A percentile compares a stretch with the other conserved stretches of the same genome.
phyloP scores from a whole-genome alignment of 202 grass and related monocot genomes.

The Bolboschoenoplectus hybrid region DNA sequence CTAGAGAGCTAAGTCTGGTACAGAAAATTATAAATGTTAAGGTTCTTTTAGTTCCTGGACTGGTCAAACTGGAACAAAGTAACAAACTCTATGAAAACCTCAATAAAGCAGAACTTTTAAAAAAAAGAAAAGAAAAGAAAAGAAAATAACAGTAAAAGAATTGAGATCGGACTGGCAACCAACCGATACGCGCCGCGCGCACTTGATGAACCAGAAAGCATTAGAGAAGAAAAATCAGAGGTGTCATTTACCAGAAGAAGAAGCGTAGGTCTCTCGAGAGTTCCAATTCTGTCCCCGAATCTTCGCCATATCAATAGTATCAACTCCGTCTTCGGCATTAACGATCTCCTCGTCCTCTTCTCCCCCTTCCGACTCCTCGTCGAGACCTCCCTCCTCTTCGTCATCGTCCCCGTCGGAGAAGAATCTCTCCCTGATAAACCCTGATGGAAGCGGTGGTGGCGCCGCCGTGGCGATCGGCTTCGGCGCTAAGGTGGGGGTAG shows the following conservation, averaged over 20 bases:
- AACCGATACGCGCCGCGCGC: background rate
- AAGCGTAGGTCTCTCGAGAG: background rate
- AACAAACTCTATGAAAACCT: background rate
- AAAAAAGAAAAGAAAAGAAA: too few species aligned
- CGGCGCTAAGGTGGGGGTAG: constrained; percentile 1
- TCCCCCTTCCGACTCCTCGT: background rate
- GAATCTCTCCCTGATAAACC: background rate
- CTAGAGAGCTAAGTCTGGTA: background rate
- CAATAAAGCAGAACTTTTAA: background rate
- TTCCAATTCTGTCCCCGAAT: constrained; percentile 8
- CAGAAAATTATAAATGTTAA: too few species aligned
- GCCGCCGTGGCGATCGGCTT: background rate
- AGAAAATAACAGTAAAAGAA: too few species aligned
- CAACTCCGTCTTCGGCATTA: background rate
- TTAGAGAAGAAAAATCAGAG: background rate
- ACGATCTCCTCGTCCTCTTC: constrained; percentile 6
- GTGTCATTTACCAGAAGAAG: constrained; percentile 13
- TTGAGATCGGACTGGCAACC: background rate
- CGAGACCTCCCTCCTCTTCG: background rate
- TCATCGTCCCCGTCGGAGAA: background rate
- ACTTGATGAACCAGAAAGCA: background rate
- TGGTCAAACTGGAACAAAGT: background rate
- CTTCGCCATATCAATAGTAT: background rate
- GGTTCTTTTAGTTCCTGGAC: too few species aligned
- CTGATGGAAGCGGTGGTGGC: background rate